Conservation (phyloP, 192 early-diverging fungal species). For the Diversispora epigaea region DNA sequence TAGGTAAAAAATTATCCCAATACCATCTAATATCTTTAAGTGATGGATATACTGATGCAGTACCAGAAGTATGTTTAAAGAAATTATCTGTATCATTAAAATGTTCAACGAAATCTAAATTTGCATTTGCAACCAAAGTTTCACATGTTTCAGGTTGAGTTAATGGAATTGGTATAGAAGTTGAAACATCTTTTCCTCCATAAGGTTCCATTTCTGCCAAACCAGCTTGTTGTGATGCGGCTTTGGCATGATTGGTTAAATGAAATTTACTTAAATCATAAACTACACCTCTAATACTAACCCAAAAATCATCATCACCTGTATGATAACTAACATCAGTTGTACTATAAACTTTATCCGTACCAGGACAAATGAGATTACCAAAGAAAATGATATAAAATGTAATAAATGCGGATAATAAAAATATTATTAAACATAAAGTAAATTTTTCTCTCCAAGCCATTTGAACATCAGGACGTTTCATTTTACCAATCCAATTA, state of each 20-base stretch:
- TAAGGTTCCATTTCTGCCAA: slow-evolving; percentile 49
- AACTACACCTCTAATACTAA: slow-evolving; percentile 65
- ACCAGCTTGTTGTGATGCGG: slow-evolving; percentile 40
- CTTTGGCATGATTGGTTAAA: slow-evolving; percentile 53
- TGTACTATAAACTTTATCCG: slow-evolving; percentile 58
- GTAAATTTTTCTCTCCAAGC: slow-evolving; percentile 93
- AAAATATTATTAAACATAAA: slow-evolving; percentile 79
- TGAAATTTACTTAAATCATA: slow-evolving; percentile 70
- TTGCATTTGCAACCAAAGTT: slow-evolving; percentile 46
- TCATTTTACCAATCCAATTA: slow-evolving; percentile 67
- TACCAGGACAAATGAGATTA: slow-evolving; percentile 77
- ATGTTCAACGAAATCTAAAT: background rate
- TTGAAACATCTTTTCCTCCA: slow-evolving; percentile 65
- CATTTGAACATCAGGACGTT: slow-evolving; percentile 87
- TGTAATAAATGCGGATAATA: slow-evolving; percentile 71
- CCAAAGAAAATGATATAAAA: slow-evolving; percentile 90
- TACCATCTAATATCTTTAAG: slow-evolving; percentile 52
- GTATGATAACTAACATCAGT: slow-evolving; percentile 62
- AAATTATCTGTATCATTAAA: slow-evolving; percentile 28
- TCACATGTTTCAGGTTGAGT: slow-evolving; percentile 55
- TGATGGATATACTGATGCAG: slow-evolving; percentile 40
- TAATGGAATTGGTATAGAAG: slow-evolving; percentile 59
- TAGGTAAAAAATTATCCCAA: slow-evolving; percentile 47
- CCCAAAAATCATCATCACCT: slow-evolving; percentile 59
- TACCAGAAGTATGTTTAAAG: slow-evolving; percentile 40